Base-by-base conservation (phyloP, 2,329 filamentous ascomycete species). In the Fonsecaea pedrosoi region DNA sequence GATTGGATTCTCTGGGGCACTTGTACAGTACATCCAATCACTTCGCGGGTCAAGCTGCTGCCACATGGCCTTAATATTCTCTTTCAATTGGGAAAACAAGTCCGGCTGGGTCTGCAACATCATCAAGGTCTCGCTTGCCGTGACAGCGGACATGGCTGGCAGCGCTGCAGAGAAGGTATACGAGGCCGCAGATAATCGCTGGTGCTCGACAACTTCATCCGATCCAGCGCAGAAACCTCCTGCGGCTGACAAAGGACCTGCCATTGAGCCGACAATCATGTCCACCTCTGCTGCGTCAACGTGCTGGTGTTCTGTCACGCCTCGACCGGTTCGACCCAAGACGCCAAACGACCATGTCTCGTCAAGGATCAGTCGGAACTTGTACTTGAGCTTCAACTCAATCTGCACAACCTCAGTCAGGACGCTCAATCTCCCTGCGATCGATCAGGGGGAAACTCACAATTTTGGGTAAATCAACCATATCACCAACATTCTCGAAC, bases 331-430 rank as follows among this genome's bases (percentile, higher is more conserved):
- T 69, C 93, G 87, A 56, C 95, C 95, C 4, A 99, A 86, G 18
- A 98, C 91, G 67, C 94, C 96, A 77, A 98, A 99, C 0, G 94
- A 97, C 90, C 92, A 96, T 1, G 94, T 97, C 82, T 99, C 95
- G 78, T 99, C 95, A 42, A 99, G 88, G 71, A 98, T 96, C 64
- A 99, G 87, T 74, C 95, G 92, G 83, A 98, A 99, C 82, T 97
- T 99, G 86, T 98, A 97, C 78, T 91, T 92, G 73, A 94, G 89
- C 81, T 97, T 97, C 73, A 99, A 85, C 77, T 97, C 94, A 70
- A 98, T 85, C 90, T 92, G 71, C 3, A 15, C 8, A 7, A 4
- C 30, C 32, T 18, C 54, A 45, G 30, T 67, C 48, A 67, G 64
- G 32, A 58, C 45, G 6, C 15, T 50, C 56, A 6, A 5, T 12